Evolutionary conservation across 345 rosid species (phyloP), one percentile per base, ranked within the genome.

Genomic region (Syzygium jambos): DNA sequence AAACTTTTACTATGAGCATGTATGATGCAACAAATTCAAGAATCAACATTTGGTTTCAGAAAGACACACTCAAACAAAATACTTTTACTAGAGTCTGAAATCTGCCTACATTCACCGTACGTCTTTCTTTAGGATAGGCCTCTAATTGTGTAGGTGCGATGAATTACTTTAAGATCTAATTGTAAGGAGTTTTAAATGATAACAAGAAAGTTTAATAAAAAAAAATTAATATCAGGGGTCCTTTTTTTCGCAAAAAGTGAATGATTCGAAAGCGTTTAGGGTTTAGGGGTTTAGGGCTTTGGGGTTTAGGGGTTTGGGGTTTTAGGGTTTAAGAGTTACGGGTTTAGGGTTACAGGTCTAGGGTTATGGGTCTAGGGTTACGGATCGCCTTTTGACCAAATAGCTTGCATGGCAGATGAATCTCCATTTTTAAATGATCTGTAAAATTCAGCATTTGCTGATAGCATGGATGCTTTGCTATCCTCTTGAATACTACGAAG

Each of bases 401-500:
- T 89, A 3, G 89, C 46, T 83, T 96, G 98, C 97, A 95, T 97
- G 3, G 91, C 89, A 34, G 96, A 95, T 27, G 96, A 90, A 87
- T 96, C 96, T 19, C 99, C 98, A 23, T 87, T 92, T 92, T 94
- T 93, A 89, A 95, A 98, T 61, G 97, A 89, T 85, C 92, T 87
- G 85, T 96, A 98, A 88, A 98, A 98, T 88, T 91, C 93, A 86
- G 96, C 92, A 90, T 98, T 97, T 84, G 96, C 95, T 4, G 96
- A 90, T 85, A 95, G 85, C 56, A 97, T 92, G 17, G 95, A 92
- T 84, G 97, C 92, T 87, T 91, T 89, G 89, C 93, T 94, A 89
- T 96, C 95, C 86, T 96, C 96, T 14, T 94, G 93, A 29, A 97
- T 92, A 84, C 86, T 89, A 59, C 90, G 90, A 61, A 96, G 95